Base-by-base conservation (phyloP, 371 early-diverging fungal species). In the Ordospora colligata region DNA sequence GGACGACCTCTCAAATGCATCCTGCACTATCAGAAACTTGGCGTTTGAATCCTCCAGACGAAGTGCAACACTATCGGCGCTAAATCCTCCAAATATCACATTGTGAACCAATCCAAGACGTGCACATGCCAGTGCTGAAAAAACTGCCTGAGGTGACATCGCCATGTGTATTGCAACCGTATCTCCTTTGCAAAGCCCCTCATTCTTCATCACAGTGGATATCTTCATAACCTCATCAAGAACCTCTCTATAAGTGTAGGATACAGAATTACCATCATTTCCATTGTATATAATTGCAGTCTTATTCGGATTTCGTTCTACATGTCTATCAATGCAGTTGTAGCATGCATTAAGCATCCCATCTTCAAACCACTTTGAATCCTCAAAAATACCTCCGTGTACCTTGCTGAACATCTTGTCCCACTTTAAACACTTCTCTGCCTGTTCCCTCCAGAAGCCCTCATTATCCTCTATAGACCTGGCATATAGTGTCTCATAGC, bases 311-410 rank as follows among this genome's bases (percentile, higher is more conserved):
- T 84, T 63, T 4, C 23, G n/a, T 2, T 44, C 25, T 40, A 91
- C 94, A 86, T 93, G 92, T 50, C 95, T 90, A 80, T 96, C 97
- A 27, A 96, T 89, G 86, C 94, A 93, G 87, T 95, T 96, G 87
- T 92, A 92, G 44, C 90, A 88, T 12, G 91, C 92, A 84, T 96
- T 96, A 73, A 95, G 83, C 80, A 89, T 86, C 44, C 96, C 97
- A 64, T 91, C 92, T 17, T 87, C 85, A 87, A 95, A 96, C 94
- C 94, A 95, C 51, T 44, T 67, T 9, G 64, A 58, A 42, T 8
- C 19, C 21, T 45, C 22, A 50, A 78, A 74, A 1, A 50, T 11
- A 5, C 45, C 46, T 19, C 53, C 74, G n/a, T 69, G 49, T 19
- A 78, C 74, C 19, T 65, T 45, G 9, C 10, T 52, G 50, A 78